A percentile compares a stretch with the other conserved stretches of the same genome.
Evolutionary conservation across 139 green algal species (phyloP).

Genomic region (Eudorina sp.): DNA sequence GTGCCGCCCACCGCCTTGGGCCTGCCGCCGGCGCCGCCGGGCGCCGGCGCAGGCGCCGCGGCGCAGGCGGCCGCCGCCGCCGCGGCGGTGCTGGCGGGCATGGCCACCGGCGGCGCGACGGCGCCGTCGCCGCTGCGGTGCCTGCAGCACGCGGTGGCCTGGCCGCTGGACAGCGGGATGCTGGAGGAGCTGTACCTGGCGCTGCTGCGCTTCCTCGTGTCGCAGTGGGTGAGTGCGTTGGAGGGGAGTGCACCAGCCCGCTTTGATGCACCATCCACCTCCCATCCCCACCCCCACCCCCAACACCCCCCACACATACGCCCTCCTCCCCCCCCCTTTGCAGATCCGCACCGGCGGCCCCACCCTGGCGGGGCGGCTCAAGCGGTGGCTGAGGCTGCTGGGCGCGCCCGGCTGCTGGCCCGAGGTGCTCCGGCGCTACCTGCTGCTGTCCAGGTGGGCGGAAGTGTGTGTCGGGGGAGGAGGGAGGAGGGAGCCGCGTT

Average conservation of each 20-base stretch:
- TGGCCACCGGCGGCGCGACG: constrained; percentile 20
- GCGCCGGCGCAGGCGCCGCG: neutral
- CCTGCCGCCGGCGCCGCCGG: constrained; percentile 31
- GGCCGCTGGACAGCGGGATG: constrained; percentile 54
- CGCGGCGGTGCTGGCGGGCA: neutral
- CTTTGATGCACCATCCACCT: neutral
- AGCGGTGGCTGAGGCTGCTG: constrained; percentile 55
- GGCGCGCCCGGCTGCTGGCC: constrained; percentile 57
- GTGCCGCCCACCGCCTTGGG: neutral
- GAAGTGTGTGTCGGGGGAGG: neutral
- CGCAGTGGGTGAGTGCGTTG: constrained; percentile 54
- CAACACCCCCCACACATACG: too few species aligned
- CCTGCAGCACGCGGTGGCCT: constrained; percentile 47
- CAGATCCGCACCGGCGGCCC: constrained; percentile 36
- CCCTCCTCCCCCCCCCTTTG: too few species aligned
- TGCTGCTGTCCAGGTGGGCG: constrained; percentile 45
- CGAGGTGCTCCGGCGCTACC: constrained; percentile 66
- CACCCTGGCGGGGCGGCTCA: constrained; percentile 39
- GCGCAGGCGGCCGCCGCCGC: neutral
- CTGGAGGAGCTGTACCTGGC: constrained; percentile 39
- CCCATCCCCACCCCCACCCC: neutral
- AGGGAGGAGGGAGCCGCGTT: neutral
- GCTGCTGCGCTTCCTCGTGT: constrained; percentile 63
- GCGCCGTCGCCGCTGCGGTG: constrained; percentile 15
- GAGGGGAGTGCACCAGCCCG: neutral